These are phyloP conservation scores for Mortierella sp. DNA, from an alignment of 371 early-diverging fungal species.

Conservation along the genomic window DNA sequence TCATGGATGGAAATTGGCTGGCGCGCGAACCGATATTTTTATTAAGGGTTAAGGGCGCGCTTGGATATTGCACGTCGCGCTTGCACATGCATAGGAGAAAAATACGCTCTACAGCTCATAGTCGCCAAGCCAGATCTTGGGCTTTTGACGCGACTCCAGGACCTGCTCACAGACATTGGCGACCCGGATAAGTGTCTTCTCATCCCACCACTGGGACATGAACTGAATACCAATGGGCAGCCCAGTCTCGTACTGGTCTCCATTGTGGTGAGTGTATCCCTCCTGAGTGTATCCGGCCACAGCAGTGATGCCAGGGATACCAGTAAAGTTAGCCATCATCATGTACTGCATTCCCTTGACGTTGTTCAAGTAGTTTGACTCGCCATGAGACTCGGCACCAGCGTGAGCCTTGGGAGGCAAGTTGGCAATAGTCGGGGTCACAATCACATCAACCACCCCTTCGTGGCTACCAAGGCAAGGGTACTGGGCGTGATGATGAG, in stretches of 20 bases:
- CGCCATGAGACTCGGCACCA: slow-evolving; percentile 64
- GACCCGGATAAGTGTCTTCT: slow-evolving; percentile 70
- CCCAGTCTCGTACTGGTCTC: slow-evolving; percentile 50
- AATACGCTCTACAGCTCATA: slow-evolving; percentile 12
- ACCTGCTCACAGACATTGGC: slow-evolving; percentile 66
- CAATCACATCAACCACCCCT: slow-evolving; percentile 61
- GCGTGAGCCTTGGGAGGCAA: slow-evolving; percentile 69
- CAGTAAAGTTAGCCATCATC: slow-evolving; percentile 76
- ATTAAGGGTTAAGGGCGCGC: slow-evolving; percentile 10
- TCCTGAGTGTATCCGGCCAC: slow-evolving; percentile 70
- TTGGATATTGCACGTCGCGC: neutral
- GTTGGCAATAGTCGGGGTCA: slow-evolving; percentile 72
- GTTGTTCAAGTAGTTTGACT: slow-evolving; percentile 64
- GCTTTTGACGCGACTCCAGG: slow-evolving; percentile 41
- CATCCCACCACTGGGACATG: slow-evolving; percentile 80
- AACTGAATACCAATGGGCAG: slow-evolving; percentile 81
- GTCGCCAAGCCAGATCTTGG: slow-evolving; percentile 53
- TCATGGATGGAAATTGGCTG: neutral
- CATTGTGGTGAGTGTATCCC: slow-evolving; percentile 18
- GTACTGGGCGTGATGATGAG: slow-evolving; percentile 39
- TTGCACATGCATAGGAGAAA: neutral
- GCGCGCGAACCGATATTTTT: neutral
- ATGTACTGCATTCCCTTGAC: slow-evolving; percentile 70
- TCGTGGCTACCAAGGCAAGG: slow-evolving; percentile 23
- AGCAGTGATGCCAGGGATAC: slow-evolving; percentile 76